A percentile compares a stretch with the other conserved stretches of the same genome.
phyloP scores from a whole-genome alignment of 768 basidiomycete genomes.

The Kwoniella botswanensis region DNA sequence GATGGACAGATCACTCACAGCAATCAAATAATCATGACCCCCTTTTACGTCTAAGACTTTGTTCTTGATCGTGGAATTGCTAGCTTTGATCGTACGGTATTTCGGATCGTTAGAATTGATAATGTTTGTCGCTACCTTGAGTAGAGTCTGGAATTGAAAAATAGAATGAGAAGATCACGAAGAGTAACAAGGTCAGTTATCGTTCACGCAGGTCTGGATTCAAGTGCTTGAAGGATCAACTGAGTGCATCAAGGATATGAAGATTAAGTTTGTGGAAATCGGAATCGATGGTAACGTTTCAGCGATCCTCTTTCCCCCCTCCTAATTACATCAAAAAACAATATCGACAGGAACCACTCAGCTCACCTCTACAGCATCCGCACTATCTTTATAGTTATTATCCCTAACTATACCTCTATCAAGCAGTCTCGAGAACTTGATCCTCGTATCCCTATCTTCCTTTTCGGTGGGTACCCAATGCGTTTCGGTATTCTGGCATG shows the following conservation, averaged over 20 bases:
- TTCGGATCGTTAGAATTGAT: slow-evolving; percentile 39
- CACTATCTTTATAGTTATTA: slow-evolving; percentile 45
- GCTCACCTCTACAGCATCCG: slow-evolving; percentile 49
- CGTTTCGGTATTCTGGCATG: neutral
- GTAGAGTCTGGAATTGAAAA: slow-evolving; percentile 37
- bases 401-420: slow-evolving; percentile 52
- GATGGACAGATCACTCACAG: slow-evolving; percentile 29
- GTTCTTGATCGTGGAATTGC: slow-evolving; percentile 42
- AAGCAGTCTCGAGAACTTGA: slow-evolving; percentile 44
- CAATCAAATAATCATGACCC: slow-evolving; percentile 49
- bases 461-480: slow-evolving; percentile 37
- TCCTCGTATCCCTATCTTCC: slow-evolving; percentile 38
- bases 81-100: slow-evolving; percentile 41
- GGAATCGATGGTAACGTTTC: too few species aligned
- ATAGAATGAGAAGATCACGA: neutral
- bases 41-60: slow-evolving; percentile 45
- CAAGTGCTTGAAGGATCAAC: too few species aligned
- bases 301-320: neutral
- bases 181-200: slow-evolving; percentile 6
- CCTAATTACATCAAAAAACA: neutral
- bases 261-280: too few species aligned
- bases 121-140: slow-evolving; percentile 50
- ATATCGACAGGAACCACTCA: neutral
- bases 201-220: neutral
- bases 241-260: too few species aligned